Conservation (phyloP, 2,329 filamentous ascomycete genomes). For the Claviceps fusiformis region DNA sequence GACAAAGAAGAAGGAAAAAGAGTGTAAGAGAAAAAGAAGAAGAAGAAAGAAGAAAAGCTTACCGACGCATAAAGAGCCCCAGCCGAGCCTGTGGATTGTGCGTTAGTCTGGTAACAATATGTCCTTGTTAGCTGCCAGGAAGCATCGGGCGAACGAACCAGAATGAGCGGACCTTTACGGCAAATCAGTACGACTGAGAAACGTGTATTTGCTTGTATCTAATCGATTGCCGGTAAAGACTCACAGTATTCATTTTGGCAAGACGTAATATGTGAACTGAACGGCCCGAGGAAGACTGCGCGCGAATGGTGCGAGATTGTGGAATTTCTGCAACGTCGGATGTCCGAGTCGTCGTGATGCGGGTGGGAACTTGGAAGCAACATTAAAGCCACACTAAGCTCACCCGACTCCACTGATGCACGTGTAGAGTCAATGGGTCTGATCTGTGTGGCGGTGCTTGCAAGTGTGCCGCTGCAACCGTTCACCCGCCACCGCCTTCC, state of each 20-base stretch:
- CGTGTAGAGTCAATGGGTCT: too few relatives aligned
- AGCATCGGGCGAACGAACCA: slow-evolving; percentile 33
- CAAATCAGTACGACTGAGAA: background rate
- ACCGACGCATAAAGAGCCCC: slow-evolving; percentile 80
- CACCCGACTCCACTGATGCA: too few relatives aligned
- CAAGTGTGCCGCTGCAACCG: background rate
- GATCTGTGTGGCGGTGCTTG: background rate
- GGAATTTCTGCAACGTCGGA: background rate
- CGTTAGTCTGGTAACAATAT: background rate
- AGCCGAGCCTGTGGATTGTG: slow-evolving; percentile 59
- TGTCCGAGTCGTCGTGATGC: too few relatives aligned
- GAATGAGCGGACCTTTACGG: slow-evolving; percentile 46
- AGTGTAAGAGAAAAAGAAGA: too few relatives aligned
- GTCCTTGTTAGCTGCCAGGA: background rate
- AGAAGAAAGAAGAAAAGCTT: slow-evolving; percentile 18
- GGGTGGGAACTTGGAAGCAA: too few relatives aligned
- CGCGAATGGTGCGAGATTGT: background rate
- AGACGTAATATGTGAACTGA: background rate
- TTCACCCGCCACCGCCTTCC: background rate
- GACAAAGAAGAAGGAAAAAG: too few relatives aligned
- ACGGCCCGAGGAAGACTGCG: background rate
- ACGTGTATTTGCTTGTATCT: background rate
- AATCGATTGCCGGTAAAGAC: slow-evolving; percentile 8
- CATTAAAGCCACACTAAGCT: too few relatives aligned
- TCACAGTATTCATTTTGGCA: slow-evolving; percentile 41